Evolutionary conservation across 2,329 filamentous ascomycete genomes (phyloP), one percentile per base, ranked within the genome.

Genomic region (Cladosporium sp.): DNA sequence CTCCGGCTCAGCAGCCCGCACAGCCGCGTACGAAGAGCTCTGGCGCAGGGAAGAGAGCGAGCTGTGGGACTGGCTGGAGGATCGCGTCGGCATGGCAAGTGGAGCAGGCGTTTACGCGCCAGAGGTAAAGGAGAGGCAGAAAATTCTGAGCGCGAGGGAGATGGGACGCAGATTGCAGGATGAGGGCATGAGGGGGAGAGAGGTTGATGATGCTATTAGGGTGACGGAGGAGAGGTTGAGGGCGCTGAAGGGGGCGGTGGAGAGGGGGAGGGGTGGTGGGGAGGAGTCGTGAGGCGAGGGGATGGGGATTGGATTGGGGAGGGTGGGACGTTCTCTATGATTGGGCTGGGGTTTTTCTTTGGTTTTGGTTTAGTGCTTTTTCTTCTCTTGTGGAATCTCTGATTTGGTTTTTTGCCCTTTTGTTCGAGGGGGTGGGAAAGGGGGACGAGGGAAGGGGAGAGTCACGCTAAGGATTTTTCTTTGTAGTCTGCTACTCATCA

Each of bases 31-130:
- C 66, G 91, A 97, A 59, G 88, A 96, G 70, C 86, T 97, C 64
- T 99, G 92, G 91, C 79, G 83, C 30, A 77, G 82, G 36, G 89
- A 96, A 67, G 91, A 96, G 66, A 89, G 82, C 57, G 89, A 93
- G 61, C 73, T 96, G 8, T 96, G 91, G 91, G 85, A 88, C 52
- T 96, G 91, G 91, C 73, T 96, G 4, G 91, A 96, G 67, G 88
- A 95, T 61, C 80, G 91, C 15, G 84, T 89, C 1, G 86, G 89
- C 2, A 73, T 93, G 65, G 85, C 89, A 50, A 73, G 75, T 3
- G 64, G n/a, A n/a, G n/a, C n/a, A n/a, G n/a, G n/a, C n/a, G n/a
- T 53, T 59, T 68, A 53, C 59, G 64, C 51, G 32, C 59, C 56
- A n/a, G n/a, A n/a, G n/a, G 11, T 44, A 56, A 15, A 54, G 54